Base-by-base conservation (phyloP, 305 asterid species). In the Fraxinus albicans region DNA sequence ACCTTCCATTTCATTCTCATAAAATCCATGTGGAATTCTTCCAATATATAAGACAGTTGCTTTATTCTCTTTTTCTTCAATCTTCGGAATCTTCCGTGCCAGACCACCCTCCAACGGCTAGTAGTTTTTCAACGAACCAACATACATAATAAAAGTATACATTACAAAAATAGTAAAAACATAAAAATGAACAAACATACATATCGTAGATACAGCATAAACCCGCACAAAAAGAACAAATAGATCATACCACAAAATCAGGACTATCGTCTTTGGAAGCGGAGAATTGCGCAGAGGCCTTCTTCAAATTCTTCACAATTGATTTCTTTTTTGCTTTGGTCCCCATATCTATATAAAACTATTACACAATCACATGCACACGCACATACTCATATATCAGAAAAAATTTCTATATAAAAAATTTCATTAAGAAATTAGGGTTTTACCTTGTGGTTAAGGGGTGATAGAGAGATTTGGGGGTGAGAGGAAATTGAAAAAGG, bases 1-100 rank as follows among this genome's bases (percentile, higher is more conserved):
- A 96, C 99, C 98, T 91, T 93, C 94, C 97, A 96, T 92, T 83
- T 96, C 97, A 83, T 90, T 79, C 94, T 96, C 99, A 80, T 94
- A 96, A 83, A 96, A 94, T 1, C 99, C 99, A 83, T 96, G 99
- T 0, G 99, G 98, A 74, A 94, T 93, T 87, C 99, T 91, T 33
- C 99, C 99, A 77, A 96, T 90, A 83, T 92, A 93, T 86, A 96
- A 73, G 29, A 94, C 95, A 1, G 97, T 89, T 38, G 94, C 86
- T 87, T 91, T 92, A 63, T 75, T 89, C 58, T 91, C 96, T 67
- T 77, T 77, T 17, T 15, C 77, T 77, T 88, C 90, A 78, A 79
- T 73, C 74, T 82, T 89, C 3, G 92, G 93, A 42, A 86, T 81
- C 80, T 82, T 81, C 89, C 88, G 85, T 12, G 90, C 94, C 0